Conservation (phyloP, 202 grass and related monocot species). For the Brachypodium distachyon region DNA sequence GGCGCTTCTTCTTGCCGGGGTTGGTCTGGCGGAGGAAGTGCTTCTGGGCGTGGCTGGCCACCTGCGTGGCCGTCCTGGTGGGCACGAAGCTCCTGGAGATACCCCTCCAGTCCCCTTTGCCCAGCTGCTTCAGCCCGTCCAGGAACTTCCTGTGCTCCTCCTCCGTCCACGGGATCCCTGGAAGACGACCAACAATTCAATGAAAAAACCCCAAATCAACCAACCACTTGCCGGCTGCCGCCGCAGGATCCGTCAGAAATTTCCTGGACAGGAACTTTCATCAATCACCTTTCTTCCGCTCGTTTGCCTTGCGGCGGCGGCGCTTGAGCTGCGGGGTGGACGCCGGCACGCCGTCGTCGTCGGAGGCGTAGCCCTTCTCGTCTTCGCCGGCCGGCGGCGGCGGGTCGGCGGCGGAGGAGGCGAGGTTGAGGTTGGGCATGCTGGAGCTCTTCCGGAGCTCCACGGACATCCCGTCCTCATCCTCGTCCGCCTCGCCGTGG, state of each 20-base stretch:
- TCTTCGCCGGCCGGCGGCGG: neutral
- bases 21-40: slow-evolving; percentile 73
- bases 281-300: slow-evolving; percentile 93
- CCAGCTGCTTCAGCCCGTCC: slow-evolving; percentile 50
- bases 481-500: neutral
- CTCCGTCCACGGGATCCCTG: slow-evolving; percentile 75
- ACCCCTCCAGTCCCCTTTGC: slow-evolving; percentile 81
- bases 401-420: neutral
- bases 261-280: neutral
- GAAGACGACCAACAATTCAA: no score
- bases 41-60: slow-evolving; percentile 82
- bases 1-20: slow-evolving; percentile 72
- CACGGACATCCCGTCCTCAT: neutral
- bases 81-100: slow-evolving; percentile 70
- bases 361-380: slow-evolving; percentile 36
- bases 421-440: slow-evolving; percentile 35
- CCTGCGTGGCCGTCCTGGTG: slow-evolving; percentile 73
- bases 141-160: slow-evolving; percentile 84
- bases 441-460: slow-evolving; percentile 33
- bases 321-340: slow-evolving; percentile 39
- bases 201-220: no score
- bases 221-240: neutral
- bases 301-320: slow-evolving; percentile 37
- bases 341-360: slow-evolving; percentile 37
- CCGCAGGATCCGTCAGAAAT: no score